These are phyloP conservation scores for Halophytophthora batemanensis DNA, from an alignment of 352 stramenopile species.

Conservation along the genomic window DNA sequence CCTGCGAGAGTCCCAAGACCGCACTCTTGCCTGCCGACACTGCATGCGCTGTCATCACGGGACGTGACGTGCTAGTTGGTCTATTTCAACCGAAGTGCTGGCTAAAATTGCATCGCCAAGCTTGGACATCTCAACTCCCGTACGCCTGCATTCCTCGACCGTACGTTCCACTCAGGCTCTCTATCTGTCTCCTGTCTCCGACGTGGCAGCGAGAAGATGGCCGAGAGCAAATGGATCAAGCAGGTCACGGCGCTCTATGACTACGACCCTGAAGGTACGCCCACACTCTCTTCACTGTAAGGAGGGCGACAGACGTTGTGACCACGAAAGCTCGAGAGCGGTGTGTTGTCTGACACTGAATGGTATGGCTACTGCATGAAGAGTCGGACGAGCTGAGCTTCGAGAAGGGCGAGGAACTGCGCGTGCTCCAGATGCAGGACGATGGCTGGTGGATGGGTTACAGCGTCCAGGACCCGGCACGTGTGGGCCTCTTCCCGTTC, in stretches of 20 bases:
- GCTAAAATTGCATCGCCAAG: no score
- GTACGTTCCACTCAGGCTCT: no score
- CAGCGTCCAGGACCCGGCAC: conserved; percentile 19
- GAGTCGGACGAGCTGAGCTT: conserved; percentile 59
- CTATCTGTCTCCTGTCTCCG: no score
- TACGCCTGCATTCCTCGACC: no score
- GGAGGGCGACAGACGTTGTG: not conserved
- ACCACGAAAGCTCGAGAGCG: no score
- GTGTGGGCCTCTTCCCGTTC: conserved; percentile 52
- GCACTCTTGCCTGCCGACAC: no score
- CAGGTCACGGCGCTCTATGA: conserved; percentile 55
- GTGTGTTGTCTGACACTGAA: not conserved
- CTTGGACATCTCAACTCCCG: no score
- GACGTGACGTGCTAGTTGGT: no score
- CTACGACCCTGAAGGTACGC: conserved; percentile 60
- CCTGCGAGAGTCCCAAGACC: no score
- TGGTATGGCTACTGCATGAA: conserved; percentile 8
- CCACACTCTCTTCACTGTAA: not conserved
- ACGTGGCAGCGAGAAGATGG: no score
- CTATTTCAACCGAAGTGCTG: no score
- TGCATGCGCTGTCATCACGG: no score
- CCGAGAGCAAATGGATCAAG: conserved; percentile 31
- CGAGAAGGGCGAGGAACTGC: conserved; percentile 37
- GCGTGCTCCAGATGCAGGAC: conserved; percentile 48
- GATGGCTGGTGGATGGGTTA: conserved; percentile 68